A percentile compares a stretch with the other conserved stretches of the same genome.
Conservation (phyloP, 352 stramenopile genomes). For the Pelagophyceae sp. region DNA sequence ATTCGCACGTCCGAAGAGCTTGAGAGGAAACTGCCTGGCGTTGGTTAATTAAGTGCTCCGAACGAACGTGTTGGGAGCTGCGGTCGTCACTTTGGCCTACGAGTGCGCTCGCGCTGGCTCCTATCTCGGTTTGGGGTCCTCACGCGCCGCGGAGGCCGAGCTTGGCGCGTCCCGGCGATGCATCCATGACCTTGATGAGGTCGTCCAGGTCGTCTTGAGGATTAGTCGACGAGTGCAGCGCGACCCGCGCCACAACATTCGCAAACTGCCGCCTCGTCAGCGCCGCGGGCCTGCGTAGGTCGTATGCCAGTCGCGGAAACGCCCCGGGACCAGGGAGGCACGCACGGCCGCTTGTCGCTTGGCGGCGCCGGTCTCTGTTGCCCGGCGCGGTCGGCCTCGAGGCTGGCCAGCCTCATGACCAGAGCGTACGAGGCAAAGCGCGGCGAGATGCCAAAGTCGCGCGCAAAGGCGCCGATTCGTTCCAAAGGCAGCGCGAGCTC, state of each 20-base stretch:
- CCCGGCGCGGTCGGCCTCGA: not conserved
- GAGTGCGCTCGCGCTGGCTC: too few relatives aligned
- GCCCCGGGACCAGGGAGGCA: too few relatives aligned
- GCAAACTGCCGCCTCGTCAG: not conserved
- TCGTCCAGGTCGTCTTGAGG: not conserved
- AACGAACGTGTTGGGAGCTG: too few relatives aligned
- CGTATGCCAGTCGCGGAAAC: not conserved
- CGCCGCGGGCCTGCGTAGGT: too few relatives aligned
- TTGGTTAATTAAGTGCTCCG: too few relatives aligned
- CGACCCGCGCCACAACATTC: not conserved
- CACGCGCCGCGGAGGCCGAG: too few relatives aligned
- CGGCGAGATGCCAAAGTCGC: not conserved
- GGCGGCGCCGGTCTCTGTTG: too few relatives aligned
- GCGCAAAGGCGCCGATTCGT: not conserved
- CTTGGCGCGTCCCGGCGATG: not conserved
- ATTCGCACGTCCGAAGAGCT: too few relatives aligned
- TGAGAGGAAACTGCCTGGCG: too few relatives aligned
- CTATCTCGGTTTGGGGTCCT: too few relatives aligned
- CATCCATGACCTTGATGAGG: not conserved
- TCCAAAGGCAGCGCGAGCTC: not conserved
- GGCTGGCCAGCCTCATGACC: not conserved
- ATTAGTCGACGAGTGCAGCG: not conserved
- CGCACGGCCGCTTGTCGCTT: too few relatives aligned
- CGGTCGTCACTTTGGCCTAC: too few relatives aligned
- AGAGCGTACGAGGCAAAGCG: not conserved